Percentiles rank a stretch among this genome's conserved stretches.
These are phyloP conservation scores for Halenospora varia DNA, from an alignment of 495 filamentous ascomycete genomes.

Conservation along the genomic window DNA sequence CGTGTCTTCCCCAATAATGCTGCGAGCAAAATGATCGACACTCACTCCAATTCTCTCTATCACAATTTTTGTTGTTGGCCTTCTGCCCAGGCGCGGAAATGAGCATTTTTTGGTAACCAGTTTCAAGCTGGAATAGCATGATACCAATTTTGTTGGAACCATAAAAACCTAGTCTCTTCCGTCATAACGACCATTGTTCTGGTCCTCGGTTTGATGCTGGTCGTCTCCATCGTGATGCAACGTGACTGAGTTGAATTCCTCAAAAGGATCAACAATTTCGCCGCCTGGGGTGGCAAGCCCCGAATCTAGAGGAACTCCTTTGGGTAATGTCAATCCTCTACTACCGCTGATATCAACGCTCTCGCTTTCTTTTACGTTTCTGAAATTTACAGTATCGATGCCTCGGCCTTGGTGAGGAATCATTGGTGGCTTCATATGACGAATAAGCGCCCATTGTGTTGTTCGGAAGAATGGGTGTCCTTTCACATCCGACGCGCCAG, in stretches of 20 bases:
- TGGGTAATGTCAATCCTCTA: slow-evolving; percentile 40
- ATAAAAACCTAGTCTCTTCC: slow-evolving; percentile 5
- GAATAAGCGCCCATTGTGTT: slow-evolving; percentile 94
- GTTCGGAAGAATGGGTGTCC: slow-evolving; percentile 92
- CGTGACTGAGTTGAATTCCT: slow-evolving; percentile 98
- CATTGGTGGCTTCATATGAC: slow-evolving; percentile 98
- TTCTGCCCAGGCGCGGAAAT: neutral
- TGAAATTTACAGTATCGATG: slow-evolving; percentile 92
- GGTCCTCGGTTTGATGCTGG: slow-evolving; percentile 24
- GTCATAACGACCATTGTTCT: slow-evolving; percentile 27
- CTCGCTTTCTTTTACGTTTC: slow-evolving; percentile 94
- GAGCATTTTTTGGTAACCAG: no score
- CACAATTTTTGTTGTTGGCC: neutral
- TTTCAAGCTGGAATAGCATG: no score
- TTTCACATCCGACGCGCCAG: slow-evolving; percentile 96
- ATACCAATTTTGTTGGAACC: slow-evolving; percentile 3
- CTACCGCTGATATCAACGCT: slow-evolving; percentile 85
- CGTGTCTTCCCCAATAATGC: slow-evolving; percentile 9
- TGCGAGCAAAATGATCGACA: neutral
- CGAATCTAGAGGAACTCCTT: slow-evolving; percentile 81
- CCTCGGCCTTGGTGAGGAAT: slow-evolving; percentile 89
- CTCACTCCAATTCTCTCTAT: neutral
- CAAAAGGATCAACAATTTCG: slow-evolving; percentile 89
- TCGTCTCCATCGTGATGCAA: slow-evolving; percentile 94
- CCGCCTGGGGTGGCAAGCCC: slow-evolving; percentile 80